Evolutionary conservation across 2,329 filamentous ascomycete species (phyloP), one percentile per base, ranked within the genome.

Genomic region (Penicillium paneum): DNA sequence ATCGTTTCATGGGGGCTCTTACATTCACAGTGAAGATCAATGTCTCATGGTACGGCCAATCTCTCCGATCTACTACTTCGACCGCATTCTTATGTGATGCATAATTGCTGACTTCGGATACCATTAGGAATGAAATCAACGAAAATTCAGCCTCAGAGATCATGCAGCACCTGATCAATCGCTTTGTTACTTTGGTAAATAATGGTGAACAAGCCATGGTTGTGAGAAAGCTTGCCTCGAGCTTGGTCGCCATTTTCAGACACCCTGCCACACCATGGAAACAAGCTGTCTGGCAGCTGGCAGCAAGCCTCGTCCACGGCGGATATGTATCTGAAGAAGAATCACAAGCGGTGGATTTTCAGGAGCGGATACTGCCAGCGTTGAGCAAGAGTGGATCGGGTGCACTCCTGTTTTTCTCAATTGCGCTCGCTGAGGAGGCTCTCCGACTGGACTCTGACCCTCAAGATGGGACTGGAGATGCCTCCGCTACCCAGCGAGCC

Each of bases 1-100:
- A 94, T 62, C 88, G 89, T 60, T 97, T 97, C 74, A 96, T 96
- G 69, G 94, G 91, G 13, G 93, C 92, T 29, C 80, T 97, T 55
- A 97, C 93, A 0, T 88, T 97, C 62, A 95, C 91, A 47, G 85
- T 97, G 64, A 99, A 97, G 75, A 83, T 97, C 55, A 97, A 97
- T 70, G 88, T 87, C n/a, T 90, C 94, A 68, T 90, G 86, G 88
- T 89, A 76, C 59, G 78, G 61, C 39, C 13, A 15, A 44, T 35
- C 34, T 38, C 17, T 8, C 11, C 3, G 17, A 50, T 43, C n/a
- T 2, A 7, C 6, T 8, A 21, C 3, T 26, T 21, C 1, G 10
- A 31, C 19, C 15, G n/a, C 21, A 31, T 15, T 3, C 13, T 17
- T 11, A 15, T n/a, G 11, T 12, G 12, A 26, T 5, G 26, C 17